Evolutionary conservation across 768 basidiomycete genomes (phyloP), one percentile per base, ranked within the genome.

Genomic region (Aureoboletus auriporus): DNA sequence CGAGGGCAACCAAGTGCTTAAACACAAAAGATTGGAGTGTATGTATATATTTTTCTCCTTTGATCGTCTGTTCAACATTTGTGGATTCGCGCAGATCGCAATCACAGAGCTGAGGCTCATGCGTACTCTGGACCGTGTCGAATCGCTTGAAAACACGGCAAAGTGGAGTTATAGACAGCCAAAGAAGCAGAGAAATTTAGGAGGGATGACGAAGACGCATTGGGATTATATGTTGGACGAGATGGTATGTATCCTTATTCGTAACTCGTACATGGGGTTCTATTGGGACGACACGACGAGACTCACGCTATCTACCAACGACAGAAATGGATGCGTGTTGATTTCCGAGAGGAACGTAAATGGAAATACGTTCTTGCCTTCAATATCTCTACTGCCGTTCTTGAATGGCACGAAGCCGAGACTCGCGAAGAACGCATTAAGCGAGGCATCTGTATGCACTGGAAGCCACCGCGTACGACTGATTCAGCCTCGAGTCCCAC

Each of bases 221-320:
- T 94, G 92, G 92, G 96, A 98, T 64, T 89, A 93, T 67, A 74
- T 99, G 30, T 69, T 99, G 66, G 95, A 98, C 52, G 96, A 99
- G 69, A 93, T 97, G 93, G 92, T 90, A 46, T 57, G 79, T 71
- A 16, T 27, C 35, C 14, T 37, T 29, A 5, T 58, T 39, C 8
- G 14, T 39, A 6, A 28, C 11, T 54, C 38, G 39, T 42, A 20
- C 12, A 27, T 33, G 42, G 33, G n/a, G 35, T 36, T 36, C 23
- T 31, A 20, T 26, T 36, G 7, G 11, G 35, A 39, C 38, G 29
- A 38, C 12, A 20, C 38, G 26, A 39, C 0, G 26, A 34, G 12
- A 23, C 61, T 64, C 38, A 59, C 44, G 40, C n/a, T 20, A 31
- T 38, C 40, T 43, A 40, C 53, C 31, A 13, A 47, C 17, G 34